Conservation (phyloP, 805 yeast genomes). For the Komagataella kurtzmanii region DNA sequence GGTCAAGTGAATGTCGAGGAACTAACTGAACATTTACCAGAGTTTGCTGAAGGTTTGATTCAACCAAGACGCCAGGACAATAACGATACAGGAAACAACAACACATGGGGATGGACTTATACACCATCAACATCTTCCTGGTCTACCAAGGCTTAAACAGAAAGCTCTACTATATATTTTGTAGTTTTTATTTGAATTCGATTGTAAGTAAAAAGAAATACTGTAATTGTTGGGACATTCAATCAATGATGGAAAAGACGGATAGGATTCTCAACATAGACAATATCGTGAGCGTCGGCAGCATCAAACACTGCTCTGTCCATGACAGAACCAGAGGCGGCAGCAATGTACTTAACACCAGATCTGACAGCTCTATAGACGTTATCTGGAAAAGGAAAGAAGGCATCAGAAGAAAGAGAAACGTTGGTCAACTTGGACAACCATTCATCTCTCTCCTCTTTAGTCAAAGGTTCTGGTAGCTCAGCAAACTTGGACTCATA, state of each 20-base stretch:
- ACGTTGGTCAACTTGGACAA: conserved; percentile 66
- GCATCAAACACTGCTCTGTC: conserved; percentile 93
- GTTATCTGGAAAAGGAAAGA: conserved; percentile 99
- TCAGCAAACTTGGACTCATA: conserved; percentile 80
- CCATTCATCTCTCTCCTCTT: conserved; percentile 83
- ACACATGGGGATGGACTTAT: conserved; percentile 32
- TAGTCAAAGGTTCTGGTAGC: conserved; percentile 74
- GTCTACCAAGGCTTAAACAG: conserved; percentile 31
- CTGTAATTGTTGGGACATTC: neutral
- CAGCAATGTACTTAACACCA: conserved; percentile 93
- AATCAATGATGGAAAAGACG: conserved; percentile 91
- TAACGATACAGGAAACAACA: conserved; percentile 66
- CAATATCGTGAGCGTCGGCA: conserved; percentile 82
- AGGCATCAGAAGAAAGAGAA: conserved; percentile 92
- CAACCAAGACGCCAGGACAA: conserved; percentile 78
- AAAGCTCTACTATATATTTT: conserved; percentile 1
- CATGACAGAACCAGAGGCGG: conserved; percentile 96
- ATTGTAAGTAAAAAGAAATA: neutral
- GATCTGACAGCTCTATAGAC: conserved; percentile 95
- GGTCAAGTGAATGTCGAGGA: conserved; percentile 24
- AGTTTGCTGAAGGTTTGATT: conserved; percentile 48
- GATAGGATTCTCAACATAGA: conserved; percentile 93
- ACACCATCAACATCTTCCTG: conserved; percentile 28
- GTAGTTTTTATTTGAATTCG: neutral
- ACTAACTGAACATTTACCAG: conserved; percentile 13